phyloP scores from a whole-genome alignment of 108 stramenopile genomes.

The Cyclotella sp. region DNA sequence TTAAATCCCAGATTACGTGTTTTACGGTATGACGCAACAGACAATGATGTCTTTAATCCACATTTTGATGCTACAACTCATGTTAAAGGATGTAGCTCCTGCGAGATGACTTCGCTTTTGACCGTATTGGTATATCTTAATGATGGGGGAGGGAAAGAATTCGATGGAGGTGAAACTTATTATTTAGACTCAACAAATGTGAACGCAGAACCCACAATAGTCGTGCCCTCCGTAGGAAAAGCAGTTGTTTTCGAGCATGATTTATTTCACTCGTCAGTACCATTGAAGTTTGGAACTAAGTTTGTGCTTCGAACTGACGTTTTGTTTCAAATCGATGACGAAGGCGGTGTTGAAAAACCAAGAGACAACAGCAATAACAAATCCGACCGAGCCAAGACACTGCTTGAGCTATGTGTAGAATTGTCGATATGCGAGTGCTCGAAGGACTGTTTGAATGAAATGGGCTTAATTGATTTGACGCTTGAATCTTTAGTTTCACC shows the following conservation, averaged over 20 bases:
- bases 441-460: constrained; percentile 26
- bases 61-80: constrained; percentile 84
- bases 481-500: constrained; percentile 43
- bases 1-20: constrained; percentile 80
- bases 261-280: constrained; percentile 72
- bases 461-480: constrained; percentile 43
- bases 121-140: constrained; percentile 82
- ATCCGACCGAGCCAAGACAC: constrained; percentile 1
- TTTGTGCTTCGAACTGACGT: constrained; percentile 80
- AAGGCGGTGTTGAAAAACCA: constrained; percentile 24
- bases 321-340: constrained; percentile 52
- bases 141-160: constrained; percentile 64
- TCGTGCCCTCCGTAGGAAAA: constrained; percentile 60
- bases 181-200: constrained; percentile 47
- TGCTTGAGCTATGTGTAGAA: constrained; percentile 47
- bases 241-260: constrained; percentile 81
- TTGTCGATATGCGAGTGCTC: constrained; percentile 23
- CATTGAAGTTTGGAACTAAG: constrained; percentile 71
- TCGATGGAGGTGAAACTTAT: constrained; percentile 73
- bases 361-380: constrained; percentile 2
- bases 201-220: constrained; percentile 14
- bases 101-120: constrained; percentile 47
- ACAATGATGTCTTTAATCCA: constrained; percentile 69
- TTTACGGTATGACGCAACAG: constrained; percentile 68
- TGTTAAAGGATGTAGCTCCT: constrained; percentile 2